phyloP scores from a whole-genome alignment of 352 stramenopile genomes.

The Globisporangium ultimum region DNA sequence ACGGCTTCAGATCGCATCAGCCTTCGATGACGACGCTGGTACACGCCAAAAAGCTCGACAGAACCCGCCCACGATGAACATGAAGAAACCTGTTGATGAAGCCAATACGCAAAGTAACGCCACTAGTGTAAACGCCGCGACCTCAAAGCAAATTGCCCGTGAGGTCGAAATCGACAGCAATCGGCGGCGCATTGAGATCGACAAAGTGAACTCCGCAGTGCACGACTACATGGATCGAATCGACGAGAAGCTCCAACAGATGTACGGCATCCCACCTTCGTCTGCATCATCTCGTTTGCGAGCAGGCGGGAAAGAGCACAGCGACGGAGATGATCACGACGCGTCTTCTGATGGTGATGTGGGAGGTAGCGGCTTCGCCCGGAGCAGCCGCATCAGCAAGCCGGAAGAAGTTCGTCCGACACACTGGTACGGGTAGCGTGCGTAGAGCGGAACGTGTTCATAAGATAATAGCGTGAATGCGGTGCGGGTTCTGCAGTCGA shows the following conservation, averaged over 20 bases:
- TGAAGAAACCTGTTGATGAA: not conserved
- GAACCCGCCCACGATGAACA: not conserved
- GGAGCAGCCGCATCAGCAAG: conserved; percentile 1
- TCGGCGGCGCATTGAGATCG: conserved; percentile 39
- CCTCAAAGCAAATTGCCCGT: conserved; percentile 7
- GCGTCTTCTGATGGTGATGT: not conserved
- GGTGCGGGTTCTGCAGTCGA: too few relatives aligned
- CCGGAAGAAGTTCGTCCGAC: conserved; percentile 4
- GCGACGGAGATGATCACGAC: not conserved
- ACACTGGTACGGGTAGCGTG: conserved; percentile 11
- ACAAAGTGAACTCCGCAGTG: conserved; percentile 68
- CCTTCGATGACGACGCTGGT: conserved; percentile 5
- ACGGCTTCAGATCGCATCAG: conserved; percentile 7
- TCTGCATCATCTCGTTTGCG: conserved; percentile 11
- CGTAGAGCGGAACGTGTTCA: not conserved
- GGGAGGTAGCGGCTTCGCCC: too few relatives aligned
- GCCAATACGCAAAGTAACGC: not conserved
- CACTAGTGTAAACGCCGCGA: not conserved
- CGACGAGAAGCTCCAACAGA: conserved; percentile 72
- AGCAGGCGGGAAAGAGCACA: not conserved
- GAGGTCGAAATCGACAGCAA: conserved; percentile 17
- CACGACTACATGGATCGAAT: conserved; percentile 84
- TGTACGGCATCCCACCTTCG: conserved; percentile 73
- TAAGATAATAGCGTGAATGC: not conserved
- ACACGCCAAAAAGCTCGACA: not conserved